phyloP scores from a whole-genome alignment of 768 basidiomycete species.

The Lepiota brunneoincarnata region DNA sequence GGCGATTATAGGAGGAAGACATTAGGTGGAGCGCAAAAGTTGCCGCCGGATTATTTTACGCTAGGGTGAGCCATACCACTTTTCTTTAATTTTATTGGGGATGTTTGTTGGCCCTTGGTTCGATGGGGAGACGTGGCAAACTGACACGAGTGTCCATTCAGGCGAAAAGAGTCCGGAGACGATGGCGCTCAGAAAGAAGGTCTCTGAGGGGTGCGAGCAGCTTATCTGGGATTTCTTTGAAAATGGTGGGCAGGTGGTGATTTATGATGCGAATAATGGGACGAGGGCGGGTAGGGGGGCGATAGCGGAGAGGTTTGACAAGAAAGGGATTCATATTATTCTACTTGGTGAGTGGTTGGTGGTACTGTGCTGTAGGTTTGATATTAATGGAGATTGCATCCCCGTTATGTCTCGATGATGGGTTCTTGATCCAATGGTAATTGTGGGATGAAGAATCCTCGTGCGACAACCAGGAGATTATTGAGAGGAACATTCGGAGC shows the following conservation, averaged over 20 bases:
- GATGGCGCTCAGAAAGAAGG: constrained; percentile 65
- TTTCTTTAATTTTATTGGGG: too few species aligned
- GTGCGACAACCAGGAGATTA: constrained; percentile 90
- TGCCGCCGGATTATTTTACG: constrained; percentile 92
- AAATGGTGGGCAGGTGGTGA: constrained; percentile 89
- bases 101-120: neutral
- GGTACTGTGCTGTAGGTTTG: neutral
- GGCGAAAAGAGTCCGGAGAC: constrained; percentile 84
- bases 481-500: constrained; percentile 90
- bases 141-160: constrained; percentile 18
- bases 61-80: constrained; percentile 47
- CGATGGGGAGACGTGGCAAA: neutral
- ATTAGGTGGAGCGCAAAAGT: constrained; percentile 80
- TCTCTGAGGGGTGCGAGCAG: constrained; percentile 84
- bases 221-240: constrained; percentile 88
- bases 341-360: constrained; percentile 65
- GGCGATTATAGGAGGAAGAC: constrained; percentile 93
- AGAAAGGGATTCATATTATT: constrained; percentile 86
- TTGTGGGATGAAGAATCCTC: constrained; percentile 60
- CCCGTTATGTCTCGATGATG: neutral
- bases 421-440: too few species aligned
- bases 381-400: neutral
- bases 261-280: constrained; percentile 98
- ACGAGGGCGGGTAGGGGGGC: constrained; percentile 61
- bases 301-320: constrained; percentile 83